phyloP scores from a whole-genome alignment of 306 rosid genomes.

The Pyrus pyrifolia region DNA sequence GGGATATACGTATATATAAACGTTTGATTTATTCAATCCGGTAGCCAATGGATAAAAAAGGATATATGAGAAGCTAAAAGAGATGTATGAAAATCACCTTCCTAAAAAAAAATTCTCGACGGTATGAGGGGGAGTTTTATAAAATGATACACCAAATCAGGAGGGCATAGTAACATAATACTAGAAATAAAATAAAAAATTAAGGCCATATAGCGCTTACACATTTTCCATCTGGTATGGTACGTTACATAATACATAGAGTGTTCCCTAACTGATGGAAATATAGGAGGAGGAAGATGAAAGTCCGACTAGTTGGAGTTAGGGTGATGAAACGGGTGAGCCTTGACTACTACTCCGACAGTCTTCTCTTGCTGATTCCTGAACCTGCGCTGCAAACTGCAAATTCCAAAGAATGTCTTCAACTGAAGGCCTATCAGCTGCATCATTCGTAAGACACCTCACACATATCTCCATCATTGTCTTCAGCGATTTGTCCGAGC shows the following conservation, averaged over 20 bases:
- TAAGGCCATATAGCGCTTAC: background rate
- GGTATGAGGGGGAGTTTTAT: too few relatives aligned
- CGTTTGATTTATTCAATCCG: too few relatives aligned
- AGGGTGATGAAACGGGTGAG: slow-evolving; percentile 33
- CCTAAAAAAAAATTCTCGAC: too few relatives aligned
- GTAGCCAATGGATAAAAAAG: too few relatives aligned
- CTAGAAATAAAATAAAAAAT: background rate
- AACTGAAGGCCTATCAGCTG: slow-evolving; percentile 64
- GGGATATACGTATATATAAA: too few relatives aligned
- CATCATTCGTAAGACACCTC: slow-evolving; percentile 59
- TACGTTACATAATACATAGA: background rate
- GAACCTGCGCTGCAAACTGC: slow-evolving; percentile 93
- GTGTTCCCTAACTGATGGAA: background rate
- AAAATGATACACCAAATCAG: too few relatives aligned
- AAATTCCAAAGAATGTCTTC: slow-evolving; percentile 92
- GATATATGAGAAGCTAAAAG: too few relatives aligned
- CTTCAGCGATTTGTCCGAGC: slow-evolving; percentile 69
- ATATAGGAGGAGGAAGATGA: background rate
- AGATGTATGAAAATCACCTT: too few relatives aligned
- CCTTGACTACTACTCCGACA: slow-evolving; percentile 27
- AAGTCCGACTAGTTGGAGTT: slow-evolving; percentile 13
- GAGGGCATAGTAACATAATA: too few relatives aligned
- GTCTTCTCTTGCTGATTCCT: slow-evolving; percentile 50
- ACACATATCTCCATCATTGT: slow-evolving; percentile 84
- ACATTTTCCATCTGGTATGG: background rate